Base-by-base conservation (phyloP, 192 early-diverging fungal genomes). In the Gaertneriomyces sp. region DNA sequence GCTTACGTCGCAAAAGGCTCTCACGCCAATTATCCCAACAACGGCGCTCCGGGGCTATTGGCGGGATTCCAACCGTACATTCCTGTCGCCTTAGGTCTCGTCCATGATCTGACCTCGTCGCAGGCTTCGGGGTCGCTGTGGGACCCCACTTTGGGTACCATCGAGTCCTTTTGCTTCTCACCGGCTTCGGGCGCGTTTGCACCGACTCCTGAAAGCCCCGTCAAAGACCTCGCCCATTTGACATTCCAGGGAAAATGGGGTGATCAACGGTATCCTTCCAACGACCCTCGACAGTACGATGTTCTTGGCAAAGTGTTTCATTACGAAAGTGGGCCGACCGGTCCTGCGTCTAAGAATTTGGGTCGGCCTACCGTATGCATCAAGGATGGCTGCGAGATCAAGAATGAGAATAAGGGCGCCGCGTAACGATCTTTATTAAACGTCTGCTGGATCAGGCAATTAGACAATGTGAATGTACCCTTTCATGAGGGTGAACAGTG, bases 1-100 rank as follows among this genome's bases (percentile, higher is more conserved):
- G 39, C 38, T 2, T 68, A 60, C 49, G 58, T 60, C n/a, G 66
- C 66, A 9, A 6, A 7, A 5, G 66, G 66, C 9, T 49, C 58
- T 4, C 66, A 68, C 42, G 66, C 66, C 16, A 68, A 68, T 50
- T 68, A 68, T 42, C 44, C 58, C 49, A 68, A 59, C 38, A 68
- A 68, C 33, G 66, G 66, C 4, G n/a, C n/a, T 10, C n/a, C n/a
- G n/a, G n/a, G n/a, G n/a, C n/a, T n/a, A n/a, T n/a, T n/a, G n/a
- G 41, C 58, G 11, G 66, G 66, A 2, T 42, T 60, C 9, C 66
- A 68, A 45, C 57, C 66, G 9, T 68, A 68, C 49, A 4, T 20
- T 42, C 11, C 25, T 10, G 16, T 68, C 45, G 57, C 66, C n/a
- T 53, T 68, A 9, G 66, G 66, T 8, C 6, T 68, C 33, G 4